Conservation (phyloP, 2,329 filamentous ascomycete species). For the Colletotrichum endophyticum region DNA sequence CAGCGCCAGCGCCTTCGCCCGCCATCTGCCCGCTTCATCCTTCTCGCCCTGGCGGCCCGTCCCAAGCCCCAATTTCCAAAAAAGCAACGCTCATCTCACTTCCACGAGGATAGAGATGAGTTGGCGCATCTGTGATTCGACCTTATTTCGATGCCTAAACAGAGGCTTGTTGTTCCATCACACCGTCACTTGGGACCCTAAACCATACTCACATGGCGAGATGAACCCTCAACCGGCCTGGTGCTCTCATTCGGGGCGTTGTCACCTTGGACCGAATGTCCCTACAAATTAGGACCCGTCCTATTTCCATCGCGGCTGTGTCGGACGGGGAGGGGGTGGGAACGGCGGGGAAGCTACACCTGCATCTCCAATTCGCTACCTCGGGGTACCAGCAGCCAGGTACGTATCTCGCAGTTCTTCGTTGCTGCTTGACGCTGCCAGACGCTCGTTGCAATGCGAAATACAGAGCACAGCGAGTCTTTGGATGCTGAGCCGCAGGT, state of each 20-base stretch:
- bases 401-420: not conserved
- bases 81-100: not conserved
- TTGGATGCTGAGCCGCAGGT: not conserved
- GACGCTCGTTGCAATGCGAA: not conserved
- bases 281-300: conserved; percentile 3
- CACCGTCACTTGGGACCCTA: not conserved
- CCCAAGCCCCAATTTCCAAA: not conserved
- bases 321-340: not conserved
- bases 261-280: not conserved
- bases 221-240: not conserved
- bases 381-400: not conserved
- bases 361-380: not conserved
- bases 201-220: not conserved
- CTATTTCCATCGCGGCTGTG: conserved; percentile 21
- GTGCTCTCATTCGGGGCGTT: not conserved
- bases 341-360: not conserved
- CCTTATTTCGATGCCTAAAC: conserved; percentile 16
- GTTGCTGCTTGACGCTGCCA: not conserved
- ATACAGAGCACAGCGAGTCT: not conserved
- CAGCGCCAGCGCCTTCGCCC: not conserved
- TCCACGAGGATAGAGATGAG: not conserved
- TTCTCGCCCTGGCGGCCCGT: not conserved
- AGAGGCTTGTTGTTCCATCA: not conserved
- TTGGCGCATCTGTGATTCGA: not conserved
- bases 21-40: not conserved